Base-by-base conservation (phyloP, 176 grass and related monocot species). In the Cenchrus purpureus region DNA sequence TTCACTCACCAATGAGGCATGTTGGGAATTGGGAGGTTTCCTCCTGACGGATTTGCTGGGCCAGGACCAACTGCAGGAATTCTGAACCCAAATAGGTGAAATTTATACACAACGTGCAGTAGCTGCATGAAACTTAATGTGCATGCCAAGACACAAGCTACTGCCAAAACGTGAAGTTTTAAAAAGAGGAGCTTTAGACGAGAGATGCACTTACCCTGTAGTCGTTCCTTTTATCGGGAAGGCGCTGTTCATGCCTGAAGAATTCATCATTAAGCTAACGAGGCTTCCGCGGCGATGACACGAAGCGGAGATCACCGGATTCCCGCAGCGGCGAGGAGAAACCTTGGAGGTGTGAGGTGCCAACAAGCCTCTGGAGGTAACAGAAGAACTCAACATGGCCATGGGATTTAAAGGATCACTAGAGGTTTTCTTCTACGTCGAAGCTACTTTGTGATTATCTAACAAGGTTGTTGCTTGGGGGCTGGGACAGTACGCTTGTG, bases 1-100 rank as follows among this genome's bases (percentile, higher is more conserved):
- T 61, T 76, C 52, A 67, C 68, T 84, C 64, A 92, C 90, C 87
- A 92, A 58, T 84, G 46, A 75, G 90, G 90, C 57, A 91, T 82
- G 72, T 58, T 87, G 50, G 89, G 29, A 51, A 91, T 67, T 73
- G 86, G 86, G 13, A 88, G 57, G 58, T 88, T 91, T 79, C 62
- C 79, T 65, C 69, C 84, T 25, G 75, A 25, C 11, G 64, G 29
- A 12, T 57, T 78, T 4, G 4, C 78, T 14, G 83, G 79, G 12
- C 73, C 78, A 16, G 74, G 79, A 74, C 71, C 63, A 83, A 55
- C 75, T 34, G 79, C 68, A 9, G 53, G 28, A 78, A 86, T 83
- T 70, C 83, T 86, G 75, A 60, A 79, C 32, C 0, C 73, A 40
- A 73, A 85, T 12, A 81, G n/a, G 34, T 17, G n/a, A 42, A 68